Base-by-base conservation (phyloP, 2,329 filamentous ascomycete genomes). In the Sclerotinia minor region DNA sequence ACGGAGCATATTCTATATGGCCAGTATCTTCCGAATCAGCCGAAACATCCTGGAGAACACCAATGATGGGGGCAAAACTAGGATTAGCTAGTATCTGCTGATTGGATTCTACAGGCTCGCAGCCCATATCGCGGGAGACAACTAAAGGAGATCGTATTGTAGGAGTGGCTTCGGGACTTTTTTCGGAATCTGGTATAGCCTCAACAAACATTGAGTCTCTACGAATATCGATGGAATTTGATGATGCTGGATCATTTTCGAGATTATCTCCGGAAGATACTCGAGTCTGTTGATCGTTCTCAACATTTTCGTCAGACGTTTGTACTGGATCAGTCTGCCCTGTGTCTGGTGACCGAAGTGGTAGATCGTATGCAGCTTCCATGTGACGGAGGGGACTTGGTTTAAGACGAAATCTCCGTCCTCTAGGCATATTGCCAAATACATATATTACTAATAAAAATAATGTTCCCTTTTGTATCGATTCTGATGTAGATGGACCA, bases 391-490 rank as follows among this genome's bases (percentile, higher is more conserved):
- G 57, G 29, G 11, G 3, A 60, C 44, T 60, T 47, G 1, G 9
- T 3, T 5, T 4, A 4, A 1, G 13, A 9, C 1, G n/a, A 2
- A 1, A 1, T 6, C 21, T 60, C 4, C 26, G 29, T 5, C 21
- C 19, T 49, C 13, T 24, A 24, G 44, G 29, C 29, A 32, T 60
- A 7, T 3, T 15, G 13, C 1, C 21, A 24, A 9, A 24, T 35
- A 21, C 6, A 38, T 24, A 17, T 38, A 57, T 19, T 15, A 17
- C 49, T 26, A 52, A 21, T 29, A 26, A 26, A 19, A 24, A 35
- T 1, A 17, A 41, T 24, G 15, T 41, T 41, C 5, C 21, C 5
- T 19, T 1, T 13, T 26, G n/a, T 50, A 24, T 63, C n/a, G 15
- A 50, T 4, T 63, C 15, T 13, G 2, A 63, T 2, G 47, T 60